Evolutionary conservation across 2,329 filamentous ascomycete species (phyloP), one percentile per base, ranked within the genome.

Genomic region (Nigrospora osmanthi): DNA sequence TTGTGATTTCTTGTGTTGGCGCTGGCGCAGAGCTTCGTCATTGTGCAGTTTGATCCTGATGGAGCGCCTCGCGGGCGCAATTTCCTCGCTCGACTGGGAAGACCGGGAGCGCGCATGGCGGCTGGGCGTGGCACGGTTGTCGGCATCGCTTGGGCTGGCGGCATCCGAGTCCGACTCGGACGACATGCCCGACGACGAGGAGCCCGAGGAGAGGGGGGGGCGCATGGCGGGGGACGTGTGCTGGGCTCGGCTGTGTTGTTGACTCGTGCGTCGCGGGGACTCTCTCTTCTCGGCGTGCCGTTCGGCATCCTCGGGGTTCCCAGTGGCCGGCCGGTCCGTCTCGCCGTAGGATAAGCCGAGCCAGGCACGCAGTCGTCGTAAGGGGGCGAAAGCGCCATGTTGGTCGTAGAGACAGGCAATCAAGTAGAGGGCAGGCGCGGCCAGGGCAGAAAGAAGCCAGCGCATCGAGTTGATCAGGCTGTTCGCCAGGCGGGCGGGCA

Each of bases 41-140:
- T 83, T 87, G 62, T 91, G 83, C 13, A 95, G 73, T 66, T 93
- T 95, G 57, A 97, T 95, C 35, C 89, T 81, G 52, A 95, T 95
- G 2, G 89, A 95, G 46, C 89, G 78, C 57, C 87, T 80, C 7
- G 79, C 71, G 4, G 85, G 83, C 14, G 76, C 73, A 49, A 76
- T 76, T 52, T 89, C 85, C 51, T 89, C 84, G 30, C 71, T 60
- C 23, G 72, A 68, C 40, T 72, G 70, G 17, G 73, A 56, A 2
- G 83, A 83, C 59, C 80, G 84, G 19, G 85, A 83, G 43, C 84
- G 76, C 38, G 73, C 72, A 58, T 87, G 78, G 38, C 76, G 71
- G 45, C 56, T 53, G 45, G 55, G 56, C 39, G 57, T 52, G 43
- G 42, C 53, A 48, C 55, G 52, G 46, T 58, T 54, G 49, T 47